Conservation (phyloP, 2,329 filamentous ascomycete genomes). For the Paraphoma sp. region DNA sequence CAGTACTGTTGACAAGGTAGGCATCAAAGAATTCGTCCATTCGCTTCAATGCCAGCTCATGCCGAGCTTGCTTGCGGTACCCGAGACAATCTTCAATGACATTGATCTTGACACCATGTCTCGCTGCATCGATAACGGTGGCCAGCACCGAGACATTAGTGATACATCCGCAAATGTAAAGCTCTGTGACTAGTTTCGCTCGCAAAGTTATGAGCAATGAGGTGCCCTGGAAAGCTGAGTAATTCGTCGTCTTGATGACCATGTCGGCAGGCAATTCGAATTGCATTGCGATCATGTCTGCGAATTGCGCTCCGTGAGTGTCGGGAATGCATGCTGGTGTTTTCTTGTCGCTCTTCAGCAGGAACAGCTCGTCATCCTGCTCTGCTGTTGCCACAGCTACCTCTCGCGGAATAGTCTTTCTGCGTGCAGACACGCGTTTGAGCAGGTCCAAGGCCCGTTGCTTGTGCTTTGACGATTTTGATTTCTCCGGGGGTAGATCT, state of each 20-base stretch:
- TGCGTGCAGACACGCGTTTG: conserved; percentile 44
- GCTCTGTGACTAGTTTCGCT: conserved; percentile 85
- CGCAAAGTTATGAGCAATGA: conserved; percentile 77
- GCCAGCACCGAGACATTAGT: conserved; percentile 90
- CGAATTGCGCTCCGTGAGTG: conserved; percentile 58
- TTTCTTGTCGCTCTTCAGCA: conserved; percentile 46
- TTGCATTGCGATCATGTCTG: conserved; percentile 56
- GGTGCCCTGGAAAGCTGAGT: conserved; percentile 84
- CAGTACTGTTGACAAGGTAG: conserved; percentile 64
- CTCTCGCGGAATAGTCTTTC: conserved; percentile 34
- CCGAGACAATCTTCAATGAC: conserved; percentile 89
- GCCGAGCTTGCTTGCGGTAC: conserved; percentile 73
- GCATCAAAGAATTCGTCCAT: conserved; percentile 80
- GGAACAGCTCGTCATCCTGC: conserved; percentile 56
- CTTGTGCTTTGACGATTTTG: conserved; percentile 43
- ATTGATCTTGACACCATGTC: conserved; percentile 86
- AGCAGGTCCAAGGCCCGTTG: conserved; percentile 46
- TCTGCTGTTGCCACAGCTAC: conserved; percentile 35
- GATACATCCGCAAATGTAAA: conserved; percentile 87
- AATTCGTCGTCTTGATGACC: conserved; percentile 74
- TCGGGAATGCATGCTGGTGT: conserved; percentile 52
- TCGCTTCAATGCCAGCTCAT: conserved; percentile 72
- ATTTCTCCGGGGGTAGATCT: conserved; percentile 36
- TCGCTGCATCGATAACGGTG: conserved; percentile 87
- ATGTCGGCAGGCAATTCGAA: conserved; percentile 60